Evolutionary conservation across 148 eudicot species (phyloP).

Genomic region (Chenopodium suecicum): DNA sequence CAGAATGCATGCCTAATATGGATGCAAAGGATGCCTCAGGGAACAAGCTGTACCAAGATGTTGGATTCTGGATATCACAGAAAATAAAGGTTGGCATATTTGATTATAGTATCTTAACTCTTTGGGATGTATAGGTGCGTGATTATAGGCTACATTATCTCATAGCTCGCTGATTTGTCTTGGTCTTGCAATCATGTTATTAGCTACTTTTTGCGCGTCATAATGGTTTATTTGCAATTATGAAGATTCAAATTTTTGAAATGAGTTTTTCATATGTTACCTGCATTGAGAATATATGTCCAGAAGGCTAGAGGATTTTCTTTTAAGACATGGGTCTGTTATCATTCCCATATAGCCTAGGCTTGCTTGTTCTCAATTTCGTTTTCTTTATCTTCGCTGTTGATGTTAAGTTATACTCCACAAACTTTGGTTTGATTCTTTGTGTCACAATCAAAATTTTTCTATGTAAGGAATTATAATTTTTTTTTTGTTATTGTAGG

Average conservation of each 20-base stretch:
- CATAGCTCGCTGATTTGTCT: background rate
- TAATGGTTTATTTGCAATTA: background rate
- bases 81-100: conserved; percentile 40
- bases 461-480: background rate
- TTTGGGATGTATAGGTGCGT: background rate
- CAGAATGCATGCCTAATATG: conserved; percentile 28
- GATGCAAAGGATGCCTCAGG: conserved; percentile 47
- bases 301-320: background rate
- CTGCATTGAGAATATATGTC: background rate
- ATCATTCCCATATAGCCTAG: background rate
- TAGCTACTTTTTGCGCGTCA: background rate
- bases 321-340: background rate
- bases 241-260: background rate
- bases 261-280: background rate
- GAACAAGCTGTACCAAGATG: conserved; percentile 46
- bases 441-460: background rate
- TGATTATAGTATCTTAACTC: background rate
- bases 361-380: too few species aligned
- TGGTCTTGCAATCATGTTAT: background rate
- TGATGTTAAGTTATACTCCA: background rate
- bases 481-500: conserved; percentile 25
- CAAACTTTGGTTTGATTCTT: background rate
- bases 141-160: too few species aligned
- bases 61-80: conserved; percentile 48
- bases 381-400: background rate